Evolutionary conservation across 192 early-diverging fungal species (phyloP).

Genomic region (Gaertneriomyces semiglobifer): DNA sequence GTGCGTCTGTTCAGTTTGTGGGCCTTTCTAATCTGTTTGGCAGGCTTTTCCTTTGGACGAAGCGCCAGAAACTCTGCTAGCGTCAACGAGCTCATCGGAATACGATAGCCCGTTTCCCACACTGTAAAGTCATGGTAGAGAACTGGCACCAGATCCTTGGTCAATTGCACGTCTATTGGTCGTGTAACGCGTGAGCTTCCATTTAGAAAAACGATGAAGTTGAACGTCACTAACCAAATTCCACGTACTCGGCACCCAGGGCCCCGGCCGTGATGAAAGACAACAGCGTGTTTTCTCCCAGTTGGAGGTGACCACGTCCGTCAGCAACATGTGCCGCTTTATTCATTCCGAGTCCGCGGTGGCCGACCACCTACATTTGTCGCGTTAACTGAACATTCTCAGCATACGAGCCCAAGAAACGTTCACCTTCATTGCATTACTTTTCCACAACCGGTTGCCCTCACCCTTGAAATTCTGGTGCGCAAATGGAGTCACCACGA

Average conservation of each 20-base stretch:
- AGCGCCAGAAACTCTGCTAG: conserved; percentile 38
- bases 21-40: background rate
- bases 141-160: conserved; percentile 79
- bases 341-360: conserved; percentile 89
- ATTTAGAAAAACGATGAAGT: conserved; percentile 2
- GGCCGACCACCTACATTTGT: conserved; percentile 64
- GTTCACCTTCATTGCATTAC: conserved; percentile 52
- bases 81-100: conserved; percentile 38
- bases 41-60: conserved; percentile 29
- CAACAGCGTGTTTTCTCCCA: conserved; percentile 88
- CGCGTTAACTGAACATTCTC: background rate
- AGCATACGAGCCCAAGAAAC: background rate
- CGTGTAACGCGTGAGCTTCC: background rate
- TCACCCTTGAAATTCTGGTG: conserved; percentile 56
- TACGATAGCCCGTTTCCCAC: conserved; percentile 34
- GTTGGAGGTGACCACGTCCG: conserved; percentile 47
- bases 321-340: conserved; percentile 35
- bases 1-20: conserved; percentile 11
- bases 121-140: conserved; percentile 93
- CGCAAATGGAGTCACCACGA: conserved; percentile 62
- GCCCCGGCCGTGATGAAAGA: conserved; percentile 81
- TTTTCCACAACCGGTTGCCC: conserved; percentile 57
- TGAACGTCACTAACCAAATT: conserved; percentile 65
- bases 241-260: conserved; percentile 81
- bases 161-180: conserved; percentile 80